These are phyloP conservation scores for Taxillus chinensis DNA, from an alignment of 164 flowering plant genomes.

Conservation along the genomic window DNA sequence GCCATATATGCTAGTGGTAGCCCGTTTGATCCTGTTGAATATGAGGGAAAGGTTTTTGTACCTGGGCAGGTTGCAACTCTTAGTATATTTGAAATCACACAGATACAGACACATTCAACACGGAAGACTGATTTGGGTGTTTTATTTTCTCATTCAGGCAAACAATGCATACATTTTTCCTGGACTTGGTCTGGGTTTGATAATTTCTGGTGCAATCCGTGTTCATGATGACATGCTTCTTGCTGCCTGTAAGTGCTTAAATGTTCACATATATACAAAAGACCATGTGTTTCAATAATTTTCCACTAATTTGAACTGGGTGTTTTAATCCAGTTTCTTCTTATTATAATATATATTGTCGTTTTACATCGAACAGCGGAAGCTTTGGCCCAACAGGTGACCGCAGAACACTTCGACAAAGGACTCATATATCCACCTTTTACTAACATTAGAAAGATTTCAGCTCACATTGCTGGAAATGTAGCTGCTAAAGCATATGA, in stretches of 20 bases:
- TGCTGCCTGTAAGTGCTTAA: constrained; percentile 50
- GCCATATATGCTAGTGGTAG: constrained; percentile 61
- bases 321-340: no score
- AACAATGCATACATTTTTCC: constrained; percentile 67
- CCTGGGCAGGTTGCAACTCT: constrained; percentile 42
- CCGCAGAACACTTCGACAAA: constrained; percentile 22
- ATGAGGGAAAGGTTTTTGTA: constrained; percentile 31
- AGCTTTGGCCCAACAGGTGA: constrained; percentile 28
- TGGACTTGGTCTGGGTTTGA: constrained; percentile 53
- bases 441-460: constrained; percentile 26
- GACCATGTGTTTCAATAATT: no score
- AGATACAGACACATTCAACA: background rate
- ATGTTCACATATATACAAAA: background rate
- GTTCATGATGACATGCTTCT: constrained; percentile 64
- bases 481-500: constrained; percentile 31
- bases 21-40: constrained; percentile 43
- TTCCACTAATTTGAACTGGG: no score
- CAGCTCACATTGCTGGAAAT: constrained; percentile 28
- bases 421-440: constrained; percentile 34
- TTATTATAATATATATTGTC: no score
- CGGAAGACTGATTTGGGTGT: background rate
- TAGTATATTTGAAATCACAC: no score
- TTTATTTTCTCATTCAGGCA: constrained; percentile 22
- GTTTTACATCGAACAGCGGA: constrained; percentile 21
- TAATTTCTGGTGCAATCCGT: constrained; percentile 60